A percentile compares a stretch with the other conserved stretches of the same genome.
These are phyloP conservation scores for Ramularia endophylla DNA, from an alignment of 2,329 filamentous ascomycete genomes.

Conservation along the genomic window DNA sequence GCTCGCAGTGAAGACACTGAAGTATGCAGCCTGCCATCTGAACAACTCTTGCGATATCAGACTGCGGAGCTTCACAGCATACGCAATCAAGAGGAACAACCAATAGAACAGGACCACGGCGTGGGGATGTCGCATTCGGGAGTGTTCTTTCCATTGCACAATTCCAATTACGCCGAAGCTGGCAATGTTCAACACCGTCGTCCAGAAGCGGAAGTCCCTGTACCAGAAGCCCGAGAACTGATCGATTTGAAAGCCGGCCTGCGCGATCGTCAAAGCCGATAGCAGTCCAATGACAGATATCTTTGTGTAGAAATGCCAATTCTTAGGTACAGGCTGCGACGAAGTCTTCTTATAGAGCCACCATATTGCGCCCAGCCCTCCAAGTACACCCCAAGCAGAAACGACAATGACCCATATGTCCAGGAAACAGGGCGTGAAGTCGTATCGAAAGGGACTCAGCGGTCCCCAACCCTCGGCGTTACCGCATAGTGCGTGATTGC, in stretches of 20 bases:
- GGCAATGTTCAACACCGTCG: constrained; percentile 63
- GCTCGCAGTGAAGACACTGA: constrained; percentile 67
- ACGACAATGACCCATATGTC: constrained; percentile 81
- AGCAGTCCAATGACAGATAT: constrained; percentile 65
- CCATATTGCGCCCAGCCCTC: constrained; percentile 72
- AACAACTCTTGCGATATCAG: constrained; percentile 73
- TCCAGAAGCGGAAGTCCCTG: constrained; percentile 81
- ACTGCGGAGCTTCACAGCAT: constrained; percentile 78
- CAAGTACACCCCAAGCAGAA: constrained; percentile 68
- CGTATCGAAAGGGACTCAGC: constrained; percentile 76
- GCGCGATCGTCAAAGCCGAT: constrained; percentile 61
- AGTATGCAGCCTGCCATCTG: constrained; percentile 62
- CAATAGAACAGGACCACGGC: constrained; percentile 89
- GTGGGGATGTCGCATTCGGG: constrained; percentile 75
- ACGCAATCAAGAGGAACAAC: constrained; percentile 74
- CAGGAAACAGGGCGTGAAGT: constrained; percentile 96
- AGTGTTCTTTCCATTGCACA: constrained; percentile 83
- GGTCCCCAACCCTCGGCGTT: constrained; percentile 95
- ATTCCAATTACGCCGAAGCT: constrained; percentile 70
- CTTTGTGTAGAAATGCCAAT: constrained; percentile 91
- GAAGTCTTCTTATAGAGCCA: constrained; percentile 68
- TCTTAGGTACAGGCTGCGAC: constrained; percentile 63
- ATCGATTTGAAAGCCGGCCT: constrained; percentile 70
- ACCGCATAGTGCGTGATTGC: constrained; percentile 68
- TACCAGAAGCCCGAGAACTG: constrained; percentile 65